These are phyloP conservation scores for Chaetomiaceae sp. DNA, from an alignment of 2,329 filamentous ascomycete genomes.

Conservation along the genomic window DNA sequence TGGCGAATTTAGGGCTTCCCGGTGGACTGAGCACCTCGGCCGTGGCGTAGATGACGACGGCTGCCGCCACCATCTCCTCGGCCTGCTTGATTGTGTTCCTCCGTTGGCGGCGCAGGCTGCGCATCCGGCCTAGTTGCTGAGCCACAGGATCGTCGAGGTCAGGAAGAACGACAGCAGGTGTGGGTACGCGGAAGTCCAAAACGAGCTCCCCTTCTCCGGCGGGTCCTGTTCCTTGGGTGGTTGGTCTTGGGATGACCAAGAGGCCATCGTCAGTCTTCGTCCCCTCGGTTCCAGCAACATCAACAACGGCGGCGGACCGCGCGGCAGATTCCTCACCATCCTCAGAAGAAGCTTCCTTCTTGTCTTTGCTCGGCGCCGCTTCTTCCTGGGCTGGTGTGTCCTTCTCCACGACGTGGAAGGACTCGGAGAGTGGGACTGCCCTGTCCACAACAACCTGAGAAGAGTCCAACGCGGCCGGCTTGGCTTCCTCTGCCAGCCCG, in stretches of 20 bases:
- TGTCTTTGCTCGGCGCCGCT: slow-evolving; percentile 18
- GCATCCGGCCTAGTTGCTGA: slow-evolving; percentile 38
- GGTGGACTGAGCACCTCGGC: slow-evolving; percentile 43
- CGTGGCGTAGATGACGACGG: slow-evolving; percentile 50
- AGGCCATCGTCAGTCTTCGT: slow-evolving; percentile 25
- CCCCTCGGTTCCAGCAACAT: slow-evolving; percentile 20
- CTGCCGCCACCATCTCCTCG: slow-evolving; percentile 50
- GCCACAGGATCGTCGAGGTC: slow-evolving; percentile 37
- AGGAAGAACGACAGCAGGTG: slow-evolving; percentile 45
- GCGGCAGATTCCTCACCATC: slow-evolving; percentile 25
- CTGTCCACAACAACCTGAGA: slow-evolving; percentile 22
- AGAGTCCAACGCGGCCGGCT: slow-evolving; percentile 16
- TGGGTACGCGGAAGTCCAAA: slow-evolving; percentile 36
- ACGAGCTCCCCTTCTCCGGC: slow-evolving; percentile 24
- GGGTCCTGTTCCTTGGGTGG: slow-evolving; percentile 20
- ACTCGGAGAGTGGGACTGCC: slow-evolving; percentile 25
- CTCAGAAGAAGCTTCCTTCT: slow-evolving; percentile 22
- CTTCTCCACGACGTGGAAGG: slow-evolving; percentile 26
- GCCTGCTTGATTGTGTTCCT: slow-evolving; percentile 42
- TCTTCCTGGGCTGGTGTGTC: slow-evolving; percentile 22
- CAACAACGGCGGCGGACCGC: slow-evolving; percentile 18
- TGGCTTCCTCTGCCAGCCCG: slow-evolving; percentile 12
- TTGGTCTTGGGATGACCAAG: slow-evolving; percentile 22
- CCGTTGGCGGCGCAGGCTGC: slow-evolving; percentile 42
- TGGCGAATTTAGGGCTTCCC: slow-evolving; percentile 32